A percentile compares a stretch with the other conserved stretches of the same genome.
Conservation (phyloP, 768 basidiomycete genomes). For the Chalciporus sphaerocephalus region DNA sequence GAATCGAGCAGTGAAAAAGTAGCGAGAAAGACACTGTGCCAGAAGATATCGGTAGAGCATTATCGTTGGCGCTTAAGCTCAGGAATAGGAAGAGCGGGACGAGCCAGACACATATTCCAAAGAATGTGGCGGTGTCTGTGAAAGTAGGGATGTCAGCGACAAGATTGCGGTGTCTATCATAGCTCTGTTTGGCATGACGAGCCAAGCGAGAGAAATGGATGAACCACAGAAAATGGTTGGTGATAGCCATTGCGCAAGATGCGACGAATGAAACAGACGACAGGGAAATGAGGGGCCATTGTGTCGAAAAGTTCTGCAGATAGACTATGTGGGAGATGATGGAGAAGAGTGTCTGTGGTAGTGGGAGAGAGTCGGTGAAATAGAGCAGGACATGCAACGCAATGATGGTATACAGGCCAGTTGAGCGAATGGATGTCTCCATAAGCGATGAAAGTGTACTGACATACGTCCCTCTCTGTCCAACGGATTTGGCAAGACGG, state of each 20-base stretch:
- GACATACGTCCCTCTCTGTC: conserved; percentile 86
- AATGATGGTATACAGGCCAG: conserved; percentile 63
- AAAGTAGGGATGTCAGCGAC: conserved; percentile 44
- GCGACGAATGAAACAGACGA: conserved; percentile 78
- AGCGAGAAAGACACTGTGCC: conserved; percentile 41
- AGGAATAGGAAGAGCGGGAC: conserved; percentile 92
- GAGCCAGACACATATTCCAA: conserved; percentile 82
- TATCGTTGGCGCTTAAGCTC: conserved; percentile 94
- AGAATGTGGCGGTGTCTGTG: conserved; percentile 78
- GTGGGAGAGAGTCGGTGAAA: conserved; percentile 76
- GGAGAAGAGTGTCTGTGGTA: conserved; percentile 72
- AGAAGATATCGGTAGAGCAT: conserved; percentile 77
- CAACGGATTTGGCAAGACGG: conserved; percentile 71
- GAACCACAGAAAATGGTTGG: conserved; percentile 96
- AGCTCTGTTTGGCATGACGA: conserved; percentile 53
- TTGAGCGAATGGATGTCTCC: conserved; percentile 4
- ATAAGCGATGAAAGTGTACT: conserved; percentile 29
- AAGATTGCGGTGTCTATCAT: conserved; percentile 43
- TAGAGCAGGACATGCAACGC: conserved; percentile 71
- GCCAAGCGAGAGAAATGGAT: conserved; percentile 81
- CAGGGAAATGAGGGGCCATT: conserved; percentile 93
- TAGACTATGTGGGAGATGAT: conserved; percentile 83
- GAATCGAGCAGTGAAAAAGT: background rate
- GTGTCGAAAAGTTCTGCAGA: conserved; percentile 83
- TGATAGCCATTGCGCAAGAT: conserved; percentile 80